phyloP scores from a whole-genome alignment of 441 rosid species.

The Dalechampia spathulata region DNA sequence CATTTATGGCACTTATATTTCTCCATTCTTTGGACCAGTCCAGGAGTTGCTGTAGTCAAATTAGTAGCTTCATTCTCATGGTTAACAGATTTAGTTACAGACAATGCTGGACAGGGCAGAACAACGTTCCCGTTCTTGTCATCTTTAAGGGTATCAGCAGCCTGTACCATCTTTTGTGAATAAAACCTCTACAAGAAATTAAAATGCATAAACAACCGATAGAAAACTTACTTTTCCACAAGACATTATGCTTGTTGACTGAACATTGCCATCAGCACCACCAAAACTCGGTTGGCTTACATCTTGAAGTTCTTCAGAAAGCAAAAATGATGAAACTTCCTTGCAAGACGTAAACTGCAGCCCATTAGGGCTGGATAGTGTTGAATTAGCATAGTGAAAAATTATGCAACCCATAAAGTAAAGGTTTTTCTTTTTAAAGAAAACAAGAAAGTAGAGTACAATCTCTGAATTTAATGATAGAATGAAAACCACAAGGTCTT shows the following conservation, averaged over 20 bases:
- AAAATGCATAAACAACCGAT: not conserved
- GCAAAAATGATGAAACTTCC: slow-evolving; percentile 50
- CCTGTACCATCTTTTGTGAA: slow-evolving; percentile 26
- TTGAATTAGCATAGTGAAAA: slow-evolving; percentile 7
- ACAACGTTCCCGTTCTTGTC: slow-evolving; percentile 22
- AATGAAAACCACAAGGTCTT: not conserved
- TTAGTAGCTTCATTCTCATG: slow-evolving; percentile 22
- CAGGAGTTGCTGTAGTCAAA: slow-evolving; percentile 21
- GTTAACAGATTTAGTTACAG: slow-evolving; percentile 20
- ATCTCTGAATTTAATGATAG: not conserved
- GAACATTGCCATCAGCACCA: slow-evolving; percentile 18
- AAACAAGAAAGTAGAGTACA: not conserved
- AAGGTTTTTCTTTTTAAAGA: not conserved
- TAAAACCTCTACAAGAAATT: slow-evolving; percentile 11
- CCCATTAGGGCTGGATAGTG: slow-evolving; percentile 56
- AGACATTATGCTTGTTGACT: slow-evolving; percentile 17
- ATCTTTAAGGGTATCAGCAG: slow-evolving; percentile 17
- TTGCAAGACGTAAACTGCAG: slow-evolving; percentile 61
- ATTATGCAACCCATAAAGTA: no score
- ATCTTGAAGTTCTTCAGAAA: slow-evolving; percentile 31
- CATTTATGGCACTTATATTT: slow-evolving; percentile 64
- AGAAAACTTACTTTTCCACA: slow-evolving; percentile 31
- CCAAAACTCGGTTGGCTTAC: slow-evolving; percentile 11
- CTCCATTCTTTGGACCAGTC: slow-evolving; percentile 30
- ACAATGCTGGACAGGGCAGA: slow-evolving; percentile 21